Evolutionary conservation across 2,329 filamentous ascomycete species (phyloP).

Genomic region (Septoria linicola): DNA sequence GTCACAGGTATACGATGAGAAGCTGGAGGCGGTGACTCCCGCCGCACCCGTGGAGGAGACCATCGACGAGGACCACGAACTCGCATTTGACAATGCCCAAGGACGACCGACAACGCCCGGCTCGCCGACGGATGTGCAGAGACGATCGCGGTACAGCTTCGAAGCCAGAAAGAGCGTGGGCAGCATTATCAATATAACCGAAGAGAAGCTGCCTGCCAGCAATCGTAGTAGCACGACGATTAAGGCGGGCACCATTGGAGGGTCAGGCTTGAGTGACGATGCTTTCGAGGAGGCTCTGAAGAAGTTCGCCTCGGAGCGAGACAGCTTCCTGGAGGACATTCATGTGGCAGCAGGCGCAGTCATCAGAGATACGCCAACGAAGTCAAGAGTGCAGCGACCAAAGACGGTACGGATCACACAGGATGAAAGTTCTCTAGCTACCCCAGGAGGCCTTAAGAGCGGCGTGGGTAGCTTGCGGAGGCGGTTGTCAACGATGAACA

Average conservation of each 20-base stretch:
- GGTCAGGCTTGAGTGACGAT: conserved; percentile 50
- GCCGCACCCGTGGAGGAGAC: conserved; percentile 51
- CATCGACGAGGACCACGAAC: conserved; percentile 60
- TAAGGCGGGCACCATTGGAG: conserved; percentile 46
- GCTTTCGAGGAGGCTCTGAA: conserved; percentile 91
- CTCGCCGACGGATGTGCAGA: conserved; percentile 41
- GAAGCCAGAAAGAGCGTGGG: conserved; percentile 53
- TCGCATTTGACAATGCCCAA: conserved; percentile 53
- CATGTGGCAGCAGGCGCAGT: conserved; percentile 83
- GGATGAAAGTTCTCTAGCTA: conserved; percentile 52
- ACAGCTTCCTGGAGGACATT: conserved; percentile 89
- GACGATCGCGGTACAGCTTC: conserved; percentile 46
- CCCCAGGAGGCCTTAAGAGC: conserved; percentile 56
- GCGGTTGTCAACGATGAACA: conserved; percentile 96
- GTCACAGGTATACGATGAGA: conserved; percentile 52
- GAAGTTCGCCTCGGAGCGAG: conserved; percentile 94
- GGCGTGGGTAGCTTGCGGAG: conserved; percentile 83
- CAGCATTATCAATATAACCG: conserved; percentile 48
- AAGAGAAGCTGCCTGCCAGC: conserved; percentile 53
- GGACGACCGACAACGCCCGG: conserved; percentile 49
- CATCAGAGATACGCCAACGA: conserved; percentile 40
- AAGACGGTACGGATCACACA: conserved; percentile 81
- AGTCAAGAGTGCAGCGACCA: conserved; percentile 62
- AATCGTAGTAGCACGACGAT: conserved; percentile 66
- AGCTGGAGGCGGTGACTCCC: conserved; percentile 24